Percentiles rank a stretch among this genome's conserved stretches.
Evolutionary conservation across 2,329 filamentous ascomycete species (phyloP).

Genomic region (Tolypocladium pustulatum): DNA sequence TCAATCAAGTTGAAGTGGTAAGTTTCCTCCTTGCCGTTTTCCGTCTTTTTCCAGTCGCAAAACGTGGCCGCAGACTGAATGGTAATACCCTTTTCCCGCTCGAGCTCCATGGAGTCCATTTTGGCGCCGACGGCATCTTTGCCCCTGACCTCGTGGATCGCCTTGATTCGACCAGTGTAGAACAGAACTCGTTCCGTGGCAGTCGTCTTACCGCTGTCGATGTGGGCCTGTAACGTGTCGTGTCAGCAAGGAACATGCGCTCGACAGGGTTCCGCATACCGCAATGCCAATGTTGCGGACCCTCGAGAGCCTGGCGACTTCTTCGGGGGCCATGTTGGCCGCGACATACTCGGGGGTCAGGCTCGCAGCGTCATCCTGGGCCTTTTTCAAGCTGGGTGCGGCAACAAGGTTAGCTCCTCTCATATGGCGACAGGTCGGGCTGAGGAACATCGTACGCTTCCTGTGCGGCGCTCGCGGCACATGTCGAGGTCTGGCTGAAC

Average conservation of each 20-base stretch:
- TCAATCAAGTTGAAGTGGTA: constrained; percentile 99
- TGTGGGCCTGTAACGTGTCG: constrained; percentile 60
- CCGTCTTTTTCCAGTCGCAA: constrained; percentile 89
- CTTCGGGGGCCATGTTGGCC: constrained; percentile 69
- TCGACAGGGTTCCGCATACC: constrained; percentile 35
- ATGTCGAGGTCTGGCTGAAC: constrained; percentile 22
- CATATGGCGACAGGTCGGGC: neutral
- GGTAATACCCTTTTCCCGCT: constrained; percentile 96
- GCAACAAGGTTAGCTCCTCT: constrained; percentile 5
- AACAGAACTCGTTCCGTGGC: constrained; percentile 93
- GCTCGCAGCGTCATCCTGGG: constrained; percentile 40
- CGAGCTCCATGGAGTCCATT: constrained; percentile 99
- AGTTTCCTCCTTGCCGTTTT: constrained; percentile 73
- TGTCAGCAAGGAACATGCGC: neutral
- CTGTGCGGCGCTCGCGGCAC: constrained; percentile 24
- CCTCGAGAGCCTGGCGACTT: constrained; percentile 65
- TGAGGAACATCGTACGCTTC: constrained; percentile 25
- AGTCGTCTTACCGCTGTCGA: constrained; percentile 97
- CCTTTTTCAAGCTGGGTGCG: constrained; percentile 33
- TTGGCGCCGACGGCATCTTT: constrained; percentile 94
- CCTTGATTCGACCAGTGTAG: constrained; percentile 94
- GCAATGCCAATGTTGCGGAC: constrained; percentile 98
- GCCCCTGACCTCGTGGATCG: constrained; percentile 93
- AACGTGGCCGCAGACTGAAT: constrained; percentile 98
- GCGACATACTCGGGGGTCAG: constrained; percentile 54